phyloP scores from a whole-genome alignment of 257 asterid genomes.

The Avicennia marina region DNA sequence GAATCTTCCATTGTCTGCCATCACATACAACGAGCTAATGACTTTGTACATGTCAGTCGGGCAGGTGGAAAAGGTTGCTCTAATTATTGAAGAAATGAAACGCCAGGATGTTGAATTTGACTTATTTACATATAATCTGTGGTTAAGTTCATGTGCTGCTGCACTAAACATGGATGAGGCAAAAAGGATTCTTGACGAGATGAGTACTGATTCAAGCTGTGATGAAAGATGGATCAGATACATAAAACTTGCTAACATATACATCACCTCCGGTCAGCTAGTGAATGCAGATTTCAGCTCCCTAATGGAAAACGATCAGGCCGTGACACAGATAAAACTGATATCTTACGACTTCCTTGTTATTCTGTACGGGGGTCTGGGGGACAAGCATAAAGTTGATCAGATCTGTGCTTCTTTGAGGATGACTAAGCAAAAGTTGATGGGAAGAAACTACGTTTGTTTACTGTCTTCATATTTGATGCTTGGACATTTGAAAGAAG shows the following conservation, averaged over 20 bases:
- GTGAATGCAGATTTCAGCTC: slow-evolving; percentile 43
- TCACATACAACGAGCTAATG: slow-evolving; percentile 92
- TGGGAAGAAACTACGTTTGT: slow-evolving; percentile 58
- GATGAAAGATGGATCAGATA: slow-evolving; percentile 68
- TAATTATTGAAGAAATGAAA: slow-evolving; percentile 56
- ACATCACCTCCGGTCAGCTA: slow-evolving; percentile 50
- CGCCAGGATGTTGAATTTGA: slow-evolving; percentile 53
- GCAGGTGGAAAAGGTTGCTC: slow-evolving; percentile 70
- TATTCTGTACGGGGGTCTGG: slow-evolving; percentile 67
- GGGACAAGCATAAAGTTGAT: slow-evolving; percentile 65
- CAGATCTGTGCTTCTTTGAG: slow-evolving; percentile 75
- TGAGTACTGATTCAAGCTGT: slow-evolving; percentile 42
- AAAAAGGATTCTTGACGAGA: slow-evolving; percentile 55
- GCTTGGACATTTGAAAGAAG: slow-evolving; percentile 72
- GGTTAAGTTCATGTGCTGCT: slow-evolving; percentile 85
- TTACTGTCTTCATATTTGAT: slow-evolving; percentile 68
- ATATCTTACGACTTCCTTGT: slow-evolving; percentile 80
- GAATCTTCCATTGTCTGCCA: slow-evolving; percentile 54
- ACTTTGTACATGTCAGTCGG: slow-evolving; percentile 81
- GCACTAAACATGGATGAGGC: slow-evolving; percentile 61
- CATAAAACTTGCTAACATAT: slow-evolving; percentile 53
- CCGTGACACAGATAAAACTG: slow-evolving; percentile 68
- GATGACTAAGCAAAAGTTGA: slow-evolving; percentile 74
- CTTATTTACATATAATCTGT: slow-evolving; percentile 74
- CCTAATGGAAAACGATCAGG: slow-evolving; percentile 64